A percentile compares a stretch with the other conserved stretches of the same genome.
phyloP scores from a whole-genome alignment of 345 rosid genomes.

The Pelargonium nanum region DNA sequence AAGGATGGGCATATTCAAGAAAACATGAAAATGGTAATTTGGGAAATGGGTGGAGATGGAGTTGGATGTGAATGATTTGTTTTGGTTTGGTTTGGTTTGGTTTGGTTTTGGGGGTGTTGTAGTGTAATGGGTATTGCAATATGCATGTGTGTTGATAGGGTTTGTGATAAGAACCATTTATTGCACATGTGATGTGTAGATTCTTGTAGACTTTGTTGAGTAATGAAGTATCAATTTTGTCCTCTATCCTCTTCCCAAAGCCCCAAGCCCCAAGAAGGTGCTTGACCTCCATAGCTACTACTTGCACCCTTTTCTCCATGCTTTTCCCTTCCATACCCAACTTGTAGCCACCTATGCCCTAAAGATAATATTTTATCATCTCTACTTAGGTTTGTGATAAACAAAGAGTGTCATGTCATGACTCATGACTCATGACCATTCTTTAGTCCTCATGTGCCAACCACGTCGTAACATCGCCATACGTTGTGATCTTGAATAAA shows the following conservation, averaged over 20 bases:
- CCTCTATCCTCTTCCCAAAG: not conserved
- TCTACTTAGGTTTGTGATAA: no score
- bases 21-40: no score
- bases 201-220: slow-evolving; percentile 5
- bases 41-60: not conserved
- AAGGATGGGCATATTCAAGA: not conserved
- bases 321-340: not conserved
- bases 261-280: no score
- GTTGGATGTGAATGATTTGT: no score
- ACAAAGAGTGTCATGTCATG: no score
- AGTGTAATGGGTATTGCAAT: not conserved
- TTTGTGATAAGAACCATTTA: slow-evolving; percentile 18
- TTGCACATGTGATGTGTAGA: slow-evolving; percentile 16
- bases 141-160: slow-evolving; percentile 10
- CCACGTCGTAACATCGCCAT: no score
- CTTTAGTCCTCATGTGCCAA: no score
- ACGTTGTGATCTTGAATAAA: no score
- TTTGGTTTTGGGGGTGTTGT: slow-evolving; percentile 1
- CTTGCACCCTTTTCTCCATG: not conserved
- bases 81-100: no score
- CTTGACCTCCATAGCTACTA: no score
- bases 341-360: not conserved
- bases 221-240: no score
- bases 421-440: no score
- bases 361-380: not conserved